These are phyloP conservation scores for Brasenia schreberi DNA, from an alignment of 164 flowering plant genomes.

Conservation along the genomic window DNA sequence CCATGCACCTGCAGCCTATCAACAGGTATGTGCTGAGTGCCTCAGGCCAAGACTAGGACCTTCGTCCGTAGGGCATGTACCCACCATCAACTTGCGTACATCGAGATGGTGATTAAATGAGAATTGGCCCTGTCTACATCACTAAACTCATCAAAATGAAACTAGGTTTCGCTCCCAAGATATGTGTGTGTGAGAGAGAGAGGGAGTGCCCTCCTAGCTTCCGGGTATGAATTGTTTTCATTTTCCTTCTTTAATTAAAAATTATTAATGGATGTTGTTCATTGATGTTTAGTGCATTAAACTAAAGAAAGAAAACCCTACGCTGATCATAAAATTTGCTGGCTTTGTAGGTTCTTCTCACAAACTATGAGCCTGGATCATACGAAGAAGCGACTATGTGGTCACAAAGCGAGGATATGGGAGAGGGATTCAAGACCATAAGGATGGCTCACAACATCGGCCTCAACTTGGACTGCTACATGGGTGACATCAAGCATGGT, in stretches of 20 bases:
- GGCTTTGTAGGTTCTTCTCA: not conserved
- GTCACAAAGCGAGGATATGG: not conserved
- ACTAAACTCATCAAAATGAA: too few species aligned
- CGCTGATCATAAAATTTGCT: too few species aligned
- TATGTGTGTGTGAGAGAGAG: too few species aligned
- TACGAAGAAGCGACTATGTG: slow-evolving; percentile 1
- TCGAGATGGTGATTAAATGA: too few species aligned
- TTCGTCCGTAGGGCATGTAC: not conserved
- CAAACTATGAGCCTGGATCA: slow-evolving; percentile 1
- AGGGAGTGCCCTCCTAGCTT: too few species aligned
- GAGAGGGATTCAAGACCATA: slow-evolving; percentile 1
- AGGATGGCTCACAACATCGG: slow-evolving; percentile 2
- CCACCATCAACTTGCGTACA: not conserved
- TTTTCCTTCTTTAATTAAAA: too few species aligned
- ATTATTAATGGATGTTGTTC: too few species aligned
- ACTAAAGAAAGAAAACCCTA: too few species aligned
- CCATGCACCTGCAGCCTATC: slow-evolving; percentile 2
- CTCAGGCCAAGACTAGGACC: not conserved
- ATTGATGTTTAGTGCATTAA: too few species aligned
- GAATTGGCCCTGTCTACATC: too few species aligned
- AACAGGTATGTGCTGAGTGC: not conserved
- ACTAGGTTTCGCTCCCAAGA: too few species aligned
- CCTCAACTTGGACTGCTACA: slow-evolving; percentile 1
- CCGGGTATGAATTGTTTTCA: too few species aligned
- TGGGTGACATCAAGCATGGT: slow-evolving; percentile 1